Conservation (phyloP, 805 yeast species). For the Kodamaea fukazawae region DNA sequence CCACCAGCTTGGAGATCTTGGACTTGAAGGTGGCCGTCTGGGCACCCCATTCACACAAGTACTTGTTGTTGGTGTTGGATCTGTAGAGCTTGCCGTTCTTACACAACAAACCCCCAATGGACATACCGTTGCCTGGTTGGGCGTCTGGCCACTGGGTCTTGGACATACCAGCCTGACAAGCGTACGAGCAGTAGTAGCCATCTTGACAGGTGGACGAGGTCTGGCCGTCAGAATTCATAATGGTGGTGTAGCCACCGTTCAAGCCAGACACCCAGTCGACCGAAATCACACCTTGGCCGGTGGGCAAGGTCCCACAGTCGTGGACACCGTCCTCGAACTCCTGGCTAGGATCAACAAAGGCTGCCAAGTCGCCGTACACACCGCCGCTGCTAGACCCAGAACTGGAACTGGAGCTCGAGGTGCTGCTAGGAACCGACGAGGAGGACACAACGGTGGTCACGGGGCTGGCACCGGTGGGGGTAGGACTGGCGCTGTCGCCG, state of each 20-base stretch:
- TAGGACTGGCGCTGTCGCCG: conserved; percentile 1
- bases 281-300: conserved; percentile 69
- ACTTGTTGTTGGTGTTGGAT: conserved; percentile 48
- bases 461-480: conserved; percentile 8
- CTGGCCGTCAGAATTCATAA: conserved; percentile 49
- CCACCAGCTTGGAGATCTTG: conserved; percentile 50
- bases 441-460: conserved; percentile 7
- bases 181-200: conserved; percentile 73
- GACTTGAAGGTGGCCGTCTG: conserved; percentile 54
- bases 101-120: conserved; percentile 71
- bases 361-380: conserved; percentile 51
- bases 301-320: conserved; percentile 66
- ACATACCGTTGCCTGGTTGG: conserved; percentile 67
- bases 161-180: conserved; percentile 78
- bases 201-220: conserved; percentile 50
- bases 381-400: conserved; percentile 23
- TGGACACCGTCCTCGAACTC: conserved; percentile 69
- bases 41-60: conserved; percentile 66
- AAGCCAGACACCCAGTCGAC: conserved; percentile 46
- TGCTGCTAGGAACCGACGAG: background rate
- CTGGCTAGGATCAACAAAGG: conserved; percentile 47
- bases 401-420: conserved; percentile 20
- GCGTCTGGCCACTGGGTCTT: conserved; percentile 74
- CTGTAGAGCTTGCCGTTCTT: conserved; percentile 60
- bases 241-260: conserved; percentile 43